Evolutionary conservation across 2,329 filamentous ascomycete species (phyloP), one percentile per base, ranked within the genome.

Genomic region (Microcyclosporella mali): DNA sequence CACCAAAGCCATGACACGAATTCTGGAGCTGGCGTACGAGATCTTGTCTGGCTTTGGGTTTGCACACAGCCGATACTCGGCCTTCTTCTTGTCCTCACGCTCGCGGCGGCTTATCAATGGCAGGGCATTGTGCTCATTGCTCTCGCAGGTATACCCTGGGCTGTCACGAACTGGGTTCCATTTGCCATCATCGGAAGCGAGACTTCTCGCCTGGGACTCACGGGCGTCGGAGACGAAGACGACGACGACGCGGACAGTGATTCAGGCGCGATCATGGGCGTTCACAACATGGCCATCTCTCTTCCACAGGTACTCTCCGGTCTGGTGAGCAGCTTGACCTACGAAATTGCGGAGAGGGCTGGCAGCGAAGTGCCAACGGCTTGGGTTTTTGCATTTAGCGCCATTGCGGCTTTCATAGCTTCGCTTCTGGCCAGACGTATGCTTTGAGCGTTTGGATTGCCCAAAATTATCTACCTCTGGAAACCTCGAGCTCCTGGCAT

Each of bases 261-360:
- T n/a, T 40, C 50, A 4, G 47, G 50, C 12, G 50, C 50, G 1
- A 53, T 51, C 6, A 33, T 53, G 3, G 50, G 50, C 2, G 48
- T 53, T 6, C 50, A 53, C 33, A 53, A 53, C 21, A 45, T 53
- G 41, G 50, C 50, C 2, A 53, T 53, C n/a, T 51, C 47, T 1
- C 21, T 53, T 19, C 50, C 50, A 9, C 50, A 53, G 33, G 50
- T 53, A 1, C 11, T 53, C 3, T 46, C 47, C 10, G 50, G 50
- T 1, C 21, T 40, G n/a, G 40, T 53, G 1, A 44, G 42, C 4
- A 51, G 47, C 29, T 32, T 31, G 19, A 46, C 43, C 8, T 53
- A 53, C 21, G 43, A 40, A 17, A 41, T 49, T 43, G 47, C 48
- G 8, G 50, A 53, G 30, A 21, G 21, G 8, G 47, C 43, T 9